These are phyloP conservation scores for Suillus tomentosus DNA, from an alignment of 768 basidiomycete genomes.

Conservation along the genomic window DNA sequence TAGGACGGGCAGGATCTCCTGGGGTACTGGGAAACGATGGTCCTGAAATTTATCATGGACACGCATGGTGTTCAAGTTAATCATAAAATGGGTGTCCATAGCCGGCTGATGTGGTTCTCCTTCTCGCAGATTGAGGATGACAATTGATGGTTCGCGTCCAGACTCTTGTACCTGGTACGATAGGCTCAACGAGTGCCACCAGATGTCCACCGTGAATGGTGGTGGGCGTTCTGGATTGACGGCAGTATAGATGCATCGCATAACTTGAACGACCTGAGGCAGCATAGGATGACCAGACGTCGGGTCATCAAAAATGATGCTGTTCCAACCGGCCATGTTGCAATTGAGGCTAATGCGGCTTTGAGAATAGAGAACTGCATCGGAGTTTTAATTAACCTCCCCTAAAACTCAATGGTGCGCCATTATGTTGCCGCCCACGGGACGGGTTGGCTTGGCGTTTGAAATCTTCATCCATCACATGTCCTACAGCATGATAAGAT, in stretches of 20 bases:
- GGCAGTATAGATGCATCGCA: conserved; percentile 9
- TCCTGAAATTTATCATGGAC: conserved; percentile 13
- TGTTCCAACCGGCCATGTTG: background rate
- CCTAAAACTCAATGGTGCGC: too few species aligned
- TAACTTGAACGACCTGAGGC: conserved; percentile 7
- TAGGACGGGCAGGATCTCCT: background rate
- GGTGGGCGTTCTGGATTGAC: background rate
- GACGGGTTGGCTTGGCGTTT: too few species aligned
- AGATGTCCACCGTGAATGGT: background rate
- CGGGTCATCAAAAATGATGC: conserved; percentile 4
- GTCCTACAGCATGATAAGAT: too few species aligned
- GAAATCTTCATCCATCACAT: too few species aligned
- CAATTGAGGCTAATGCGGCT: too few species aligned
- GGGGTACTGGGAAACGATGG: conserved; percentile 3
- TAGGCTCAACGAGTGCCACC: conserved; percentile 8
- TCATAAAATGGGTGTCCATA: conserved; percentile 14
- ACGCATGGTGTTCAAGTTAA: conserved; percentile 9
- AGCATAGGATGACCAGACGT: background rate
- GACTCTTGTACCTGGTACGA: conserved; percentile 12
- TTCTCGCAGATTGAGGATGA: conserved; percentile 13
- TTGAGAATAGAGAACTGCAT: too few species aligned
- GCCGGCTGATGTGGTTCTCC: background rate
- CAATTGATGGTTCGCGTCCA: conserved; percentile 7
- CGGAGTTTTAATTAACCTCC: too few species aligned
- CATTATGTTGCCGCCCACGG: too few species aligned